Evolutionary conservation across 495 filamentous ascomycete species (phyloP), one percentile per base, ranked within the genome.

Genomic region (Lepidopterella palustris): DNA sequence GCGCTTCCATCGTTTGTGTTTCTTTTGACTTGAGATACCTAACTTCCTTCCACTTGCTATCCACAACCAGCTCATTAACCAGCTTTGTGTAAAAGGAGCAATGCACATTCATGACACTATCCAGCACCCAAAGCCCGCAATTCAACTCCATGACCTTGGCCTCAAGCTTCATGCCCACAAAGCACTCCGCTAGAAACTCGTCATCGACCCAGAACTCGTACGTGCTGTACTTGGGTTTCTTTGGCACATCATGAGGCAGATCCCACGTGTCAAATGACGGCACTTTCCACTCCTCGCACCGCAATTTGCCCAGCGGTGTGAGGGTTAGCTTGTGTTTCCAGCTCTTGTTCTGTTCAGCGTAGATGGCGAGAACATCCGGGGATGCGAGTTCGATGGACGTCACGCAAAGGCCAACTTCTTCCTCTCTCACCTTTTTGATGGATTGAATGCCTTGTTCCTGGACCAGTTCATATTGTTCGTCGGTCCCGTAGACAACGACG

Each of bases 81-180:
- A 92, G 72, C 45, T 35, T 82, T 55, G 55, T 58, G 68, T 85
- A 85, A 66, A 79, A 79, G 3, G 75, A 21, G n/a, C 45, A 49
- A 24, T 49, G 45, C 45, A 49, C 45, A 13, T 21, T 10, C 13
- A 10, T 1, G 25, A 63, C 60, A 3, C 29, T 13, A 26, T 67
- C 64, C 24, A 67, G 45, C 21, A 67, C 58, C 11, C 26, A 53
- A 20, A 67, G 60, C 6, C 56, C 64, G 20, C 53, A 21, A 11
- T 48, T 35, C n/a, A 67, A 48, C 35, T 49, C 77, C 69, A 82
- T 84, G 15, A 95, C 78, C 6, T 68, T 71, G 4, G 82, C 75
- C 29, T 79, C 77, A 15, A 97, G 69, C 74, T 95, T 96, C 84
- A 96, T 84, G 0, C 91, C 89, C 0, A 82, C 75, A 62, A 82